Conservation (phyloP, 352 stramenopile genomes). For the Pythium plurisporium region DNA sequence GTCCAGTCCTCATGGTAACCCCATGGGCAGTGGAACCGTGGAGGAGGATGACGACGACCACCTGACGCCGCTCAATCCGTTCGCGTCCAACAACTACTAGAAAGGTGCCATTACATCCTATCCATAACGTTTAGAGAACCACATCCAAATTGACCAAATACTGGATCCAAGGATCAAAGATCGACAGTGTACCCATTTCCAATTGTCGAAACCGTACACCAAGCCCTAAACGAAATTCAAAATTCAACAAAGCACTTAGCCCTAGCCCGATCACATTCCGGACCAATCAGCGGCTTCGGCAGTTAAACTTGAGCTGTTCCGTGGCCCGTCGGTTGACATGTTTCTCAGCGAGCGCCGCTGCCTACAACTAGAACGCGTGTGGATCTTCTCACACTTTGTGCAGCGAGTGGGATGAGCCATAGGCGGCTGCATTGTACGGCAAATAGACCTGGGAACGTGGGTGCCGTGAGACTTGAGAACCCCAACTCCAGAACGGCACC, state of each 20-base stretch:
- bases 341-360: neutral
- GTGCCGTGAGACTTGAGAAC: too few relatives aligned
- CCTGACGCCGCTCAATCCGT: slow-evolving; percentile 54
- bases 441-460: too few relatives aligned
- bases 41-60: slow-evolving; percentile 52
- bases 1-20: slow-evolving; percentile 21
- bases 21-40: slow-evolving; percentile 23
- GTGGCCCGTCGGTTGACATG: slow-evolving; percentile 4
- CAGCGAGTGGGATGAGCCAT: too few relatives aligned
- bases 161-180: neutral
- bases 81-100: slow-evolving; percentile 31
- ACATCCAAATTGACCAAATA: neutral
- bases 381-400: neutral
- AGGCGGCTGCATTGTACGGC: too few relatives aligned
- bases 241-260: slow-evolving; percentile 8
- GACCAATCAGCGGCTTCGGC: slow-evolving; percentile 4
- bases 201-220: neutral
- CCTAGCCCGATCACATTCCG: neutral
- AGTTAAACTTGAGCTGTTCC: slow-evolving; percentile 13
- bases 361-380: too few relatives aligned
- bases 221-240: slow-evolving; percentile 5
- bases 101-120: too few relatives aligned
- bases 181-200: slow-evolving; percentile 7
- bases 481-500: too few relatives aligned
- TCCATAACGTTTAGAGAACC: too few relatives aligned